These are phyloP conservation scores for Cyclocybe aegerita DNA, from an alignment of 768 basidiomycete species.

Conservation along the genomic window DNA sequence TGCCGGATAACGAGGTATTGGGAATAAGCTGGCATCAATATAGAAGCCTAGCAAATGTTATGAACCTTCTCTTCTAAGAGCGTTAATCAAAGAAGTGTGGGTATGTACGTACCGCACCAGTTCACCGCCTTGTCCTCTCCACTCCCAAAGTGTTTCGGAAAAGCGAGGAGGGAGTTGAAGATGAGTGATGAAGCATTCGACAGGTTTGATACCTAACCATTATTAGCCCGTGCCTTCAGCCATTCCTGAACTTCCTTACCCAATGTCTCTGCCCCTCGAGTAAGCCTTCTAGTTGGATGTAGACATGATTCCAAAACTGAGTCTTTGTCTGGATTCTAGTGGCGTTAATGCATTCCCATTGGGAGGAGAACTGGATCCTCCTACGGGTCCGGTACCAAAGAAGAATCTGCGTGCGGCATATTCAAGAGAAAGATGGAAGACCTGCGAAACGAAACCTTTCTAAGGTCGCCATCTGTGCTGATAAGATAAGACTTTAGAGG, in stretches of 20 bases:
- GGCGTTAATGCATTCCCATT: not conserved
- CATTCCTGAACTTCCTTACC: conserved; percentile 45
- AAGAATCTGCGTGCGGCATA: conserved; percentile 87
- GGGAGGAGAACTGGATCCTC: not conserved
- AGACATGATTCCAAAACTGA: conserved; percentile 81
- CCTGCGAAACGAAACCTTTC: conserved; percentile 6
- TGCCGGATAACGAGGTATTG: conserved; percentile 33
- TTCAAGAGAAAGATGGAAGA: conserved; percentile 11
- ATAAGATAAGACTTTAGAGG: conserved; percentile 22
- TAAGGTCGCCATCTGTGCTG: conserved; percentile 5
- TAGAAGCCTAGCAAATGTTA: conserved; percentile 72
- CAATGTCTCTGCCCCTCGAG: conserved; percentile 72
- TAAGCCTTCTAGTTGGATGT: conserved; percentile 58
- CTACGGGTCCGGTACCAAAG: conserved; percentile 60
- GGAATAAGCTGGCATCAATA: conserved; percentile 64
- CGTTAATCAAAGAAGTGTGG: not conserved
- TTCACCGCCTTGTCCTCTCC: conserved; percentile 72
- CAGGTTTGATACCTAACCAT: conserved; percentile 74
- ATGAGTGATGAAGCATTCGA: conserved; percentile 82
- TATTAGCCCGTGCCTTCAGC: conserved; percentile 1
- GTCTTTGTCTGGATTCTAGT: conserved; percentile 63
- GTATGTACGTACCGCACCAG: conserved; percentile 80
- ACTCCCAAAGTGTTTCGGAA: conserved; percentile 60
- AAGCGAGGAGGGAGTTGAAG: conserved; percentile 75
- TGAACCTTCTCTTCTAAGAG: not conserved